Percentiles rank a stretch among this genome's conserved stretches.
These are phyloP conservation scores for Colletotrichum abscissum DNA, from an alignment of 2,329 filamentous ascomycete genomes.

Conservation along the genomic window DNA sequence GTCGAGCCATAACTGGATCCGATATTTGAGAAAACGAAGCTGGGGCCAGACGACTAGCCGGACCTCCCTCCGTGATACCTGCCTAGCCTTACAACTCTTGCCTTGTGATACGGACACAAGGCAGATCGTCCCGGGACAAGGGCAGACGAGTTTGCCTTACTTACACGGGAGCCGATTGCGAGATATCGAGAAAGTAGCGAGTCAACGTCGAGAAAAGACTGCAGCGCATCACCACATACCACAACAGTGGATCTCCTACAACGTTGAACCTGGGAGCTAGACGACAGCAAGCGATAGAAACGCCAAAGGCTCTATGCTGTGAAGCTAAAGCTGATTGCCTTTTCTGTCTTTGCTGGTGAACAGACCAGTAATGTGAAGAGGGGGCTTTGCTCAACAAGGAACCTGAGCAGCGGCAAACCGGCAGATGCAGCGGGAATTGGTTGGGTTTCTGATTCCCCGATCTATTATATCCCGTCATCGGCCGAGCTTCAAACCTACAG, in stretches of 20 bases:
- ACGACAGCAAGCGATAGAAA: neutral
- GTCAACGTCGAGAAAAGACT: neutral
- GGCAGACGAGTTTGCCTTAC: neutral
- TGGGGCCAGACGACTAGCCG: neutral
- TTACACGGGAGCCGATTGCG: neutral
- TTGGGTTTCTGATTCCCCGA: conserved; percentile 3
- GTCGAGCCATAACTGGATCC: neutral
- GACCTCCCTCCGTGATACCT: neutral
- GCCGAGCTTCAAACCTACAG: conserved; percentile 7
- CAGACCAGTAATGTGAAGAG: neutral
- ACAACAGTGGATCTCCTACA: neutral
- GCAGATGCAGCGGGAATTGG: neutral
- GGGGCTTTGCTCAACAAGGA: neutral
- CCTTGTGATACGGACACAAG: neutral
- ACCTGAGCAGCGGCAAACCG: neutral
- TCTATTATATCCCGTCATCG: conserved; percentile 2
- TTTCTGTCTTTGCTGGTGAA: neutral
- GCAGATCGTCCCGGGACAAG: neutral
- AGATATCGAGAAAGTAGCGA: neutral
- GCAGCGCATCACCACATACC: neutral
- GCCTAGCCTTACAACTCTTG: too few relatives aligned
- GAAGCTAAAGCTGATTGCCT: conserved; percentile 15
- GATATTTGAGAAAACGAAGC: neutral
- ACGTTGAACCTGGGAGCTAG: neutral
- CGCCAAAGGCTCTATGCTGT: conserved; percentile 1